phyloP scores from a whole-genome alignment of 805 yeast genomes.

The Nematodospora valgi region DNA sequence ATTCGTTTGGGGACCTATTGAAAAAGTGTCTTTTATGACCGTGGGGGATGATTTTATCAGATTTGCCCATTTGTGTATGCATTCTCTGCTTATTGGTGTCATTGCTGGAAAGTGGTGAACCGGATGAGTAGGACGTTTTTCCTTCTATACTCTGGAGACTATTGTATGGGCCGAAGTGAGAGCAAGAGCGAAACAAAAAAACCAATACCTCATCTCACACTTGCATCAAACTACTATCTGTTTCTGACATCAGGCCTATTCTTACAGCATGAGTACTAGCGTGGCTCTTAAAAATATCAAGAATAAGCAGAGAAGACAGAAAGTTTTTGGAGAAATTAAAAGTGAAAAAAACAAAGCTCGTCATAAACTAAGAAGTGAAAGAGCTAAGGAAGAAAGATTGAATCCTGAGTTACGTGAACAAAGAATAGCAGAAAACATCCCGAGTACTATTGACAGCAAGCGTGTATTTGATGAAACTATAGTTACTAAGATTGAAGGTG shows the following conservation, averaged over 20 bases:
- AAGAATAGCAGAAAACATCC: constrained; percentile 72
- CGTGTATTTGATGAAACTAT: constrained; percentile 87
- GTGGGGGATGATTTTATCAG: constrained; percentile 16
- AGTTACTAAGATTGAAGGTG: constrained; percentile 50
- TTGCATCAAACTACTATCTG: neutral
- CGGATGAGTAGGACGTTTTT: neutral
- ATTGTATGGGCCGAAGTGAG: no score
- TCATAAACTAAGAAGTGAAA: constrained; percentile 70
- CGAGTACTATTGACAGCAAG: constrained; percentile 79
- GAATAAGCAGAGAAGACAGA: constrained; percentile 79
- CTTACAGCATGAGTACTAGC: constrained; percentile 21
- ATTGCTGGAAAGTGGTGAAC: neutral
- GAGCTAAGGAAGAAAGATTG: constrained; percentile 83
- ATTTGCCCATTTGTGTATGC: constrained; percentile 17
- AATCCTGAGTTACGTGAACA: constrained; percentile 81
- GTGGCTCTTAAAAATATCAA: constrained; percentile 45
- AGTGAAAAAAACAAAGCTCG: constrained; percentile 72
- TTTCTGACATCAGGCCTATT: neutral
- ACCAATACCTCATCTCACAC: constrained; percentile 4
- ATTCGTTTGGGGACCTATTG: constrained; percentile 19
- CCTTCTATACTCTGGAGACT: neutral
- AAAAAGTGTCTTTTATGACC: constrained; percentile 17
- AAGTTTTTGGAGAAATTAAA: constrained; percentile 68
- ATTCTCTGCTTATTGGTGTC: constrained; percentile 2
- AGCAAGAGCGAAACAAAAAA: constrained; percentile 1